These are phyloP conservation scores for Gossypium stocksii DNA, from an alignment of 345 rosid genomes.

Conservation along the genomic window DNA sequence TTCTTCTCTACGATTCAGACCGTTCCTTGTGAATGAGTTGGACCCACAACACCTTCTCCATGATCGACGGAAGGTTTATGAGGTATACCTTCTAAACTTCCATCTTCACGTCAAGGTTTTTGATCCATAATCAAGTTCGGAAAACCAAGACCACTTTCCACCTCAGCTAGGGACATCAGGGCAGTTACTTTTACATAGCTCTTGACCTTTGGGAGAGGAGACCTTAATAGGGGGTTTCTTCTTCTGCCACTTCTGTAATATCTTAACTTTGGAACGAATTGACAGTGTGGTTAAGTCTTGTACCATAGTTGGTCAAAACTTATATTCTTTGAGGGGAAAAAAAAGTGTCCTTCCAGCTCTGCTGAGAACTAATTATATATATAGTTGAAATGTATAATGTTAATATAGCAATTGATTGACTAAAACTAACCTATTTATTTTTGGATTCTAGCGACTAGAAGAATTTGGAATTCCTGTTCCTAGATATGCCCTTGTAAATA, in stretches of 20 bases:
- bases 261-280: background rate
- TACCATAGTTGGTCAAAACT: background rate
- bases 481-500: constrained; percentile 88
- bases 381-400: constrained; percentile 6
- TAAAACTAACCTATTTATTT: constrained; percentile 18
- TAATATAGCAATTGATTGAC: constrained; percentile 7
- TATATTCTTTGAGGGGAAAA: background rate
- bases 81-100: constrained; percentile 50
- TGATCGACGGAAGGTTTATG: constrained; percentile 95
- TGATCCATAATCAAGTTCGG: constrained; percentile 7
- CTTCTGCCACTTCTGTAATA: background rate
- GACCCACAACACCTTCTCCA: constrained; percentile 93
- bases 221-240: background rate
- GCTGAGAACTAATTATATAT: background rate
- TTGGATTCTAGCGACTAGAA: constrained; percentile 61
- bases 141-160: background rate
- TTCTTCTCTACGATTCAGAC: constrained; percentile 51
- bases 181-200: background rate
- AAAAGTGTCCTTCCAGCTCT: background rate
- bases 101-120: background rate
- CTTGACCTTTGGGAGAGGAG: background rate
- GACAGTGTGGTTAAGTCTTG: background rate
- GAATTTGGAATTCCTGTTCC: constrained; percentile 98
- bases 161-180: background rate
- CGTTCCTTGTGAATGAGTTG: constrained; percentile 87